Percentiles rank a stretch among this genome's conserved stretches.
Evolutionary conservation across 2,329 filamentous ascomycete genomes (phyloP).

Genomic region (Gremmenia infestans): DNA sequence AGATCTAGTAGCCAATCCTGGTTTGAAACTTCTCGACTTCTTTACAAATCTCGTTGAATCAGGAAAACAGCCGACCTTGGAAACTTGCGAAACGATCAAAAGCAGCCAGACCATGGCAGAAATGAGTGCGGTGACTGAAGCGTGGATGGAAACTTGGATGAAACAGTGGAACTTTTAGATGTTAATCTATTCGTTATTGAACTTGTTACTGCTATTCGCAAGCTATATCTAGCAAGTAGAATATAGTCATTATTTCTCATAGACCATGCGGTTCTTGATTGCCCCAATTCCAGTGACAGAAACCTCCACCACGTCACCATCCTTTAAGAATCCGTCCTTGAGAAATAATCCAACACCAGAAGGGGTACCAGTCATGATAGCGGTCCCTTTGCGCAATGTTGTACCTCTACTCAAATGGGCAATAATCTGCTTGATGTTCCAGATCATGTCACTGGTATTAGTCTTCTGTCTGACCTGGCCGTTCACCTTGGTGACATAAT

Average conservation of each 20-base stretch:
- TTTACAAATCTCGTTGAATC: conserved; percentile 12
- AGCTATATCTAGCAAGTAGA: no score
- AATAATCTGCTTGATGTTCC: conserved; percentile 41
- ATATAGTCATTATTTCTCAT: background rate
- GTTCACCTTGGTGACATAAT: conserved; percentile 38
- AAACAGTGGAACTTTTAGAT: conserved; percentile 28
- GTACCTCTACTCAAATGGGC: conserved; percentile 41
- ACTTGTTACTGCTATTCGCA: no score
- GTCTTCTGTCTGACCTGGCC: conserved; percentile 39
- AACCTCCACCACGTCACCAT: conserved; percentile 10
- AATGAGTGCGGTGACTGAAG: conserved; percentile 25
- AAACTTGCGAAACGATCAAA: background rate
- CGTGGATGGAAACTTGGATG: conserved; percentile 35
- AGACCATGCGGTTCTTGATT: conserved; percentile 3
- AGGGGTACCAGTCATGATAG: conserved; percentile 16
- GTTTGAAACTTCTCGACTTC: conserved; percentile 43
- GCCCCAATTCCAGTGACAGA: conserved; percentile 3
- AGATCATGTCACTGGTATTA: conserved; percentile 42
- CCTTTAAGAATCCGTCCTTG: conserved; percentile 2
- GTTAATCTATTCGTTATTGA: no score
- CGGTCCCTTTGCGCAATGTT: conserved; percentile 41
- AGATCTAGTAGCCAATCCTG: conserved; percentile 44
- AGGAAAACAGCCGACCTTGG: conserved; percentile 8
- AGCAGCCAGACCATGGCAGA: conserved; percentile 26
- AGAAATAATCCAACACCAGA: conserved; percentile 3